Evolutionary conservation across 164 flowering plant species (phyloP).

Genomic region (Dillenia suffruticosa): DNA sequence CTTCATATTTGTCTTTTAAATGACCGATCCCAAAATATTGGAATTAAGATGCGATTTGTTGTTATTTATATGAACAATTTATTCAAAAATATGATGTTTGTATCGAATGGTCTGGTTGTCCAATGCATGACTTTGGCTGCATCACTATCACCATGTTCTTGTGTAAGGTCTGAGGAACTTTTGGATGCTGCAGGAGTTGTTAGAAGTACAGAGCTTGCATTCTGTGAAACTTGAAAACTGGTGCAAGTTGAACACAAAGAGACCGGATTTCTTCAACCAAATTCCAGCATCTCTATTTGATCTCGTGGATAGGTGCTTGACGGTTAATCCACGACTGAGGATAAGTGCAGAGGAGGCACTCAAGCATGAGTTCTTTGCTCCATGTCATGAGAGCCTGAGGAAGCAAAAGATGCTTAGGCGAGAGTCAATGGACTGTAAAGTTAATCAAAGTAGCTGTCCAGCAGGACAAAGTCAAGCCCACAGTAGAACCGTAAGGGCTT

Average conservation of each 20-base stretch:
- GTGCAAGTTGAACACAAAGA: slow-evolving; percentile 63
- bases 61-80: too few relatives aligned
- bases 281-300: slow-evolving; percentile 71
- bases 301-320: slow-evolving; percentile 86
- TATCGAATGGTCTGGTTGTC: too few relatives aligned
- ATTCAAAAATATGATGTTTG: too few relatives aligned
- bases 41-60: too few relatives aligned
- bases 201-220: slow-evolving; percentile 39
- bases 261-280: slow-evolving; percentile 47
- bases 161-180: too few relatives aligned
- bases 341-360: slow-evolving; percentile 89
- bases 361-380: slow-evolving; percentile 65
- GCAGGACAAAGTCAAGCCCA: neutral
- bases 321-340: slow-evolving; percentile 80
- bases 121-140: too few relatives aligned
- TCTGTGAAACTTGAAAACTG: slow-evolving; percentile 49
- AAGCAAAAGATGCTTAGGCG: slow-evolving; percentile 43
- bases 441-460: too few relatives aligned
- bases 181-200: slow-evolving; percentile 50
- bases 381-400: slow-evolving; percentile 49
- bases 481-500: neutral
- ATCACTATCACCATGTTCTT: too few relatives aligned
- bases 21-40: too few relatives aligned
- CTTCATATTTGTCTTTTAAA: too few relatives aligned
- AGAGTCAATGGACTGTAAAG: neutral